These are phyloP conservation scores for Penicillium cataractarum DNA, from an alignment of 495 filamentous ascomycete species.

Conservation along the genomic window DNA sequence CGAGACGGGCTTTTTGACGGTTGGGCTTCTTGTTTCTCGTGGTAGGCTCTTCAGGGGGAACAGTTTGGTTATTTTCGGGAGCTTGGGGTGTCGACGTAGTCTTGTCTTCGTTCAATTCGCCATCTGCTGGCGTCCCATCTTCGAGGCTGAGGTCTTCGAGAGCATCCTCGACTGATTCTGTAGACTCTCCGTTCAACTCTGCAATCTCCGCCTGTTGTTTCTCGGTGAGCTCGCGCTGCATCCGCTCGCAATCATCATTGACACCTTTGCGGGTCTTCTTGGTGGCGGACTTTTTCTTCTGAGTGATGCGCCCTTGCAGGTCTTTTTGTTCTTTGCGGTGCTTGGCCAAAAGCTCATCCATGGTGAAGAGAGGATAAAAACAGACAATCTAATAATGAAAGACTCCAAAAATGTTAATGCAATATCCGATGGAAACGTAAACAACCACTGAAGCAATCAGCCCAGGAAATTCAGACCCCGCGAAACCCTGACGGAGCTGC, in stretches of 20 bases:
- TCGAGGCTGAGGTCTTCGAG: constrained; percentile 39
- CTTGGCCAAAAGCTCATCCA: constrained; percentile 76
- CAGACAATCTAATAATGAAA: not conserved
- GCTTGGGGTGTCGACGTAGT: constrained; percentile 9
- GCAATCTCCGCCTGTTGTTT: constrained; percentile 68
- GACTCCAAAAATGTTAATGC: not conserved
- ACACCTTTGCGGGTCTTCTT: constrained; percentile 94
- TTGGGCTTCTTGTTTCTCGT: constrained; percentile 72
- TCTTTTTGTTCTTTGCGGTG: constrained; percentile 91
- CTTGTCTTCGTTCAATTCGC: constrained; percentile 20
- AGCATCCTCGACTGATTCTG: constrained; percentile 29
- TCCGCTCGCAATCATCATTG: constrained; percentile 77
- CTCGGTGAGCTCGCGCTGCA: constrained; percentile 71
- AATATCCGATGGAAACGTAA: not conserved
- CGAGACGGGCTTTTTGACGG: constrained; percentile 86
- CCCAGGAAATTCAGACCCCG: constrained; percentile 27
- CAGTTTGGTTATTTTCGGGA: constrained; percentile 8
- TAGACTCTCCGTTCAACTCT: constrained; percentile 52
- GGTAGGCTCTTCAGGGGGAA: constrained; percentile 18
- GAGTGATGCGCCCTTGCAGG: constrained; percentile 79
- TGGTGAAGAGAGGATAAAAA: constrained; percentile 21
- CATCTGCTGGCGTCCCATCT: constrained; percentile 25
- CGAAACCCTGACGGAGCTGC: constrained; percentile 37
- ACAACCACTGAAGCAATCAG: not conserved
- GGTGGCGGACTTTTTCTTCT: constrained; percentile 92